These are phyloP conservation scores for Amaranthus cruentus DNA, from an alignment of 148 eudicot species.

Conservation along the genomic window DNA sequence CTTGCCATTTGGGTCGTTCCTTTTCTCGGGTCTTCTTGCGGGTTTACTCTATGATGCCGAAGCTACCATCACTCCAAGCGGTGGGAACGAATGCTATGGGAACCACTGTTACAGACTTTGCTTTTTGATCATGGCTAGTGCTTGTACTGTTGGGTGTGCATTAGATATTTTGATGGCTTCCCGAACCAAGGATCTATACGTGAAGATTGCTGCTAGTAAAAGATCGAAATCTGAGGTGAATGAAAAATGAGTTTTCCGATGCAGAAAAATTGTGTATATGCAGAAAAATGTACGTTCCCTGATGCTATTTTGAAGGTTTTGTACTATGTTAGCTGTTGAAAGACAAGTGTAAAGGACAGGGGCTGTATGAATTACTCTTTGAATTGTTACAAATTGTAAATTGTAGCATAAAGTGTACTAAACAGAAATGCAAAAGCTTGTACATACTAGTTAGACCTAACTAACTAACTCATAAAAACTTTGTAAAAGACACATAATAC, in stretches of 20 bases:
- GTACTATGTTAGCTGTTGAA: too few species aligned
- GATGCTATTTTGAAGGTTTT: conserved; percentile 1
- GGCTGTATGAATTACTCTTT: too few species aligned
- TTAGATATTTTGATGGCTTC: conserved; percentile 50
- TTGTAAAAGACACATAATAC: too few species aligned
- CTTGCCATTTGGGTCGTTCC: conserved; percentile 90
- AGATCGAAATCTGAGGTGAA: conserved; percentile 25
- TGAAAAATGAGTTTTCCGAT: conserved; percentile 1
- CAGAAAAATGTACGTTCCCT: background rate
- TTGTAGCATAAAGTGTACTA: too few species aligned
- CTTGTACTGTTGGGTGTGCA: conserved; percentile 63
- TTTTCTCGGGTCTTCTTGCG: conserved; percentile 91
- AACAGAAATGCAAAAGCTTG: too few species aligned
- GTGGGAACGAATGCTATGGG: conserved; percentile 78
- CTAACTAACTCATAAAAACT: too few species aligned
- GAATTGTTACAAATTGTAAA: too few species aligned
- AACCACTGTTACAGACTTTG: conserved; percentile 74
- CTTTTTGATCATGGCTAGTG: conserved; percentile 62
- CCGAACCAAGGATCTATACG: conserved; percentile 53
- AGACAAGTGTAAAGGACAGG: too few species aligned
- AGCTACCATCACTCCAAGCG: conserved; percentile 65
- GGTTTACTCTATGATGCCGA: conserved; percentile 72
- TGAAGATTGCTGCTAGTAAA: conserved; percentile 44
- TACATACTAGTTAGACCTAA: too few species aligned
- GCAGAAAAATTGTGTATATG: background rate